These are phyloP conservation scores for Fusarium miscanthi DNA, from an alignment of 2,329 filamentous ascomycete genomes.

Conservation along the genomic window DNA sequence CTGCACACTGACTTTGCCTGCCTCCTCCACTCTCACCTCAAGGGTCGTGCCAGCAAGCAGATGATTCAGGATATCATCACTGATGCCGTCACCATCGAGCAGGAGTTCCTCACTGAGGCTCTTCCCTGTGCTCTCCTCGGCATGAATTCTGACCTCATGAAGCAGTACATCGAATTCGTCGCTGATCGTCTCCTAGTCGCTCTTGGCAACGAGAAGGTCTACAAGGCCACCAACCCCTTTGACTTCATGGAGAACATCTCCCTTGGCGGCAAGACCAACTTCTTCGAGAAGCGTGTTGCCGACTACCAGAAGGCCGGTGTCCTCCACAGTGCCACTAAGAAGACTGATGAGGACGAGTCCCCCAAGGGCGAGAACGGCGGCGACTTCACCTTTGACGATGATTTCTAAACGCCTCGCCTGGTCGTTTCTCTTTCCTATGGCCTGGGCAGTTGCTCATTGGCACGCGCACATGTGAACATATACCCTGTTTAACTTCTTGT, in stretches of 20 bases:
- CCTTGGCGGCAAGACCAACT: constrained; percentile 98
- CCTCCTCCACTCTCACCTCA: constrained; percentile 96
- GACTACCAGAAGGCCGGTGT: constrained; percentile 99
- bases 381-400: constrained; percentile 94
- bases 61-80: constrained; percentile 88
- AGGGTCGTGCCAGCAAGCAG: constrained; percentile 86
- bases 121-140: constrained; percentile 92
- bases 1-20: constrained; percentile 99
- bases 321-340: constrained; percentile 86
- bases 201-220: constrained; percentile 93
- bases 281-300: constrained; percentile 99
- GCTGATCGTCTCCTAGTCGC: constrained; percentile 93
- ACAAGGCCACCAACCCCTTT: constrained; percentile 94
- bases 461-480: constrained; percentile 36
- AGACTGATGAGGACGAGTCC: constrained; percentile 64
- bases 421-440: constrained; percentile 7
- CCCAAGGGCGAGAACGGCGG: constrained; percentile 71
- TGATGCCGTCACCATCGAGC: constrained; percentile 93
- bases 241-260: constrained; percentile 99
- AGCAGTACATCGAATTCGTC: constrained; percentile 99
- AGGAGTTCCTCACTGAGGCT: constrained; percentile 97
- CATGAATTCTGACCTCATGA: constrained; percentile 98
- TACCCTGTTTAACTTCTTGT: constrained; percentile 42
- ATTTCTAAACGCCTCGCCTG: constrained; percentile 76
- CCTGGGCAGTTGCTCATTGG: constrained; percentile 1